Evolutionary conservation across 192 early-diverging fungal genomes (phyloP), one percentile per base, ranked within the genome.

Genomic region (Funneliformis geosporum): DNA sequence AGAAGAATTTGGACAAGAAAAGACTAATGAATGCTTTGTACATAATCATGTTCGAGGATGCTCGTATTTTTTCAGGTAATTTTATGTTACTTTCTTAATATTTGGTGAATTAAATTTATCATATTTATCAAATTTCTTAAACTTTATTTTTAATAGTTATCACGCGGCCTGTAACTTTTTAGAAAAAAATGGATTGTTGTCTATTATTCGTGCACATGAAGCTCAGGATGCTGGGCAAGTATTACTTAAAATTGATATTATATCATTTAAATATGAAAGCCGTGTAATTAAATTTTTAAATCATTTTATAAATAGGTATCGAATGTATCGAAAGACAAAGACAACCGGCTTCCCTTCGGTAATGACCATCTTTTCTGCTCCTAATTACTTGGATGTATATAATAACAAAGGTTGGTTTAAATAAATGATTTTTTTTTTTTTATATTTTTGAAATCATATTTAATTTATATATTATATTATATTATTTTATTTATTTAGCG

Each of bases 361-460:
- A 4, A 98, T 98, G 85, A 98, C 97, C 12, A 96, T 99, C 60
- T 99, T 99, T 80, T 97, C 96, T 25, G 97, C 97, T 65, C 97
- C 97, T 62, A 99, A 99, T 85, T 99, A 99, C 83, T 89, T 99
- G 46, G 97, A 98, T 81, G 93, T 98, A 11, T 99, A 99, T 86
- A 97, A 97, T 87, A 99, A 99, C 89, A 99, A 99, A 87, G 84
- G 84, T 85, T 69, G 50, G 60, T 87, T 25, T 46, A 67, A 18
- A 59, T 50, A 5, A 68, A 12, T 59, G 44, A 23, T 76, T 11
- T 65, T 33, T 42, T 50, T 60, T 23, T n/a, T 23, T 16, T 42
- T 40, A 39, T 39, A 5, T 0, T 0, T 33, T 33, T 33, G 33
- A 33, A 2, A 21, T 40, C 2, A 42, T 21, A 65, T 28, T 25